Base-by-base conservation (phyloP, 2,329 filamentous ascomycete genomes). In the Phaeosphaeria sp. region DNA sequence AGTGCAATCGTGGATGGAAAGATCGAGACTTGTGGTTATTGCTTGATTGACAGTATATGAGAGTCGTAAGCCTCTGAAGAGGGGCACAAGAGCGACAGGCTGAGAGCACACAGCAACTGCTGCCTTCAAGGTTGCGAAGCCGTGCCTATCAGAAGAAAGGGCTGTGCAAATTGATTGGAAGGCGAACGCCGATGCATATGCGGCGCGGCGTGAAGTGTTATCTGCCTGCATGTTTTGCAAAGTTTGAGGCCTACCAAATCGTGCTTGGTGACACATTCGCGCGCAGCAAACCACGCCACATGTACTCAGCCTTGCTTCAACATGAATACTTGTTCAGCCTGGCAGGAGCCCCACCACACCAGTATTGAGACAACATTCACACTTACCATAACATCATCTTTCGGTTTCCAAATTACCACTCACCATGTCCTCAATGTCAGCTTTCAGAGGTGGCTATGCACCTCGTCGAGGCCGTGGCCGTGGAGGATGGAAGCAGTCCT, bases 161-260 rank as follows among this genome's bases (percentile, higher is more conserved):
- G 62, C 62, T 63, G 63, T 68, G 59, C 59, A 63, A 61, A 60
- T 13, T 42, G 64, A 73, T 69, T 74, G 69, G 71, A 64, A 65
- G 52, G 64, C 10, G 56, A 47, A 47, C 3, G 30, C 25, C 46
- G 42, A 33, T 50, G 39, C 22, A 4, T 50, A 59, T 62, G 67
- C 68, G 54, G 63, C 54, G 54, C 59, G 55, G 48, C 52, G 39
- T 50, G 21, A 21, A 20, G 48, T 23, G 46, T 33, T 60, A 25
- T 54, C 47, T 68, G 60, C 64, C 56, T 70, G 61, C 62, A 65
- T 60, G 20, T 27, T 59, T 54, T 52, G 58, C 56, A 48, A 54
- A 53, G 18, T 51, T 47, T 52, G 56, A 63, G 33, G 46, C 58
- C 55, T 60, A 59, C 41, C 58, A 62, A 18, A 21, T 39, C 25